These are phyloP conservation scores for Calonectria ilicicola DNA, from an alignment of 2,329 filamentous ascomycete genomes.

Conservation along the genomic window DNA sequence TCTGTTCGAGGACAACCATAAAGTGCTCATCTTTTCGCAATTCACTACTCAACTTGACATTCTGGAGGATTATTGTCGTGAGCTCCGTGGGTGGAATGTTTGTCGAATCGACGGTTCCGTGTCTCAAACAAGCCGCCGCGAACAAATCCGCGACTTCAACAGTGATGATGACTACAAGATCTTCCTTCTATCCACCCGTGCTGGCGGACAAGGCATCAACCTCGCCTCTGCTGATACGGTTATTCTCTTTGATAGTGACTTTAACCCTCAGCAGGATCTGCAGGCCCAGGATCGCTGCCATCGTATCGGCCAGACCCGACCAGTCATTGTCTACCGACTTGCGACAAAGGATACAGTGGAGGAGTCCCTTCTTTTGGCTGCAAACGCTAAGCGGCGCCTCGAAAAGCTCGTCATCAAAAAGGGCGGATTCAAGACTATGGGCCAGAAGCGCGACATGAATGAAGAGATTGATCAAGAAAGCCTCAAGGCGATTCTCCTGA, in stretches of 20 bases:
- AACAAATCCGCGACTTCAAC: constrained; percentile 82
- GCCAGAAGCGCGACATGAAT: constrained; percentile 67
- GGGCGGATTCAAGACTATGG: constrained; percentile 81
- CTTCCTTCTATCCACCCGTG: constrained; percentile 90
- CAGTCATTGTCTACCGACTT: constrained; percentile 93
- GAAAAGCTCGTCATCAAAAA: constrained; percentile 98
- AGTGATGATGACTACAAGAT: constrained; percentile 73
- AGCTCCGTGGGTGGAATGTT: constrained; percentile 82
- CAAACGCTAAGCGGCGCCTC: constrained; percentile 89
- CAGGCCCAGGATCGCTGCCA: constrained; percentile 97
- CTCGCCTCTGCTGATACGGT: constrained; percentile 92
- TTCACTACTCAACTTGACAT: constrained; percentile 96
- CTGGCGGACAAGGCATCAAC: constrained; percentile 96
- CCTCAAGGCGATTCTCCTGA: constrained; percentile 72
- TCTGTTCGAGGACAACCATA: constrained; percentile 81
- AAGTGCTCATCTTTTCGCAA: constrained; percentile 95
- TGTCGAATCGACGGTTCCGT: constrained; percentile 95
- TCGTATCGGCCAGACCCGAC: constrained; percentile 91
- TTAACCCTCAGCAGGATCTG: constrained; percentile 97
- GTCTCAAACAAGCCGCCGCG: constrained; percentile 76
- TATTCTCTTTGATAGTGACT: constrained; percentile 88
- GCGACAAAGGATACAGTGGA: constrained; percentile 95
- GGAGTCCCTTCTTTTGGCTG: constrained; percentile 85
- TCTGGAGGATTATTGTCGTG: constrained; percentile 83
- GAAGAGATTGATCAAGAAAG: constrained; percentile 71